Conservation (phyloP, 2,329 filamentous ascomycete species). For the Seiridium unicorne region DNA sequence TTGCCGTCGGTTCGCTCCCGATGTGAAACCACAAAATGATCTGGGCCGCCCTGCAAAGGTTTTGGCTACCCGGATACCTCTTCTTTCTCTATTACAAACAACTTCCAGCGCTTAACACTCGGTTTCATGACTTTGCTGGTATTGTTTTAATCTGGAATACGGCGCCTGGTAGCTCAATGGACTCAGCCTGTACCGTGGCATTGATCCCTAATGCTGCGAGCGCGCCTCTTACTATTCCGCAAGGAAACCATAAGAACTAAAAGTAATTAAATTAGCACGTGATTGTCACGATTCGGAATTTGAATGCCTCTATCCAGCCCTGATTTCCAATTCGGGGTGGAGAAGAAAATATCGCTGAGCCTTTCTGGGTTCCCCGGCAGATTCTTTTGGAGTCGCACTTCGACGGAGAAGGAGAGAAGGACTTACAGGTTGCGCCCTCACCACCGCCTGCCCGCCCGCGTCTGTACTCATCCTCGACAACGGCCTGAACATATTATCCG, state of each 20-base stretch:
- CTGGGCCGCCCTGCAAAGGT: no score
- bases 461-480: slow-evolving; percentile 88
- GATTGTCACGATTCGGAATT: no score
- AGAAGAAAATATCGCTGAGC: no score
- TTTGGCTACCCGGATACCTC: no score
- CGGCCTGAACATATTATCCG: slow-evolving; percentile 87
- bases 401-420: neutral
- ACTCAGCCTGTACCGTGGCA: slow-evolving; percentile 89
- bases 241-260: slow-evolving; percentile 93
- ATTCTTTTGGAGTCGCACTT: no score
- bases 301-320: no score
- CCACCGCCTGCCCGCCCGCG: slow-evolving; percentile 68
- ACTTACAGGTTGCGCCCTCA: slow-evolving; percentile 76
- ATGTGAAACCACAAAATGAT: no score
- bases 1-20: no score
- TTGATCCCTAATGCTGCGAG: slow-evolving; percentile 87
- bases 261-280: no score
- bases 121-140: slow-evolving; percentile 50
- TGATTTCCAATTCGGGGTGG: no score
- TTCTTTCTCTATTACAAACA: no score
- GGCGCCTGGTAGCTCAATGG: slow-evolving; percentile 79
- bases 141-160: slow-evolving; percentile 95
- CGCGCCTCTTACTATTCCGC: slow-evolving; percentile 88
- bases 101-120: neutral
- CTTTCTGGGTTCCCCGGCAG: no score